These are phyloP conservation scores for Pseudoscleropodium purum DNA, from an alignment of 225 moss, liverwort and hornwort species.

Conservation along the genomic window DNA sequence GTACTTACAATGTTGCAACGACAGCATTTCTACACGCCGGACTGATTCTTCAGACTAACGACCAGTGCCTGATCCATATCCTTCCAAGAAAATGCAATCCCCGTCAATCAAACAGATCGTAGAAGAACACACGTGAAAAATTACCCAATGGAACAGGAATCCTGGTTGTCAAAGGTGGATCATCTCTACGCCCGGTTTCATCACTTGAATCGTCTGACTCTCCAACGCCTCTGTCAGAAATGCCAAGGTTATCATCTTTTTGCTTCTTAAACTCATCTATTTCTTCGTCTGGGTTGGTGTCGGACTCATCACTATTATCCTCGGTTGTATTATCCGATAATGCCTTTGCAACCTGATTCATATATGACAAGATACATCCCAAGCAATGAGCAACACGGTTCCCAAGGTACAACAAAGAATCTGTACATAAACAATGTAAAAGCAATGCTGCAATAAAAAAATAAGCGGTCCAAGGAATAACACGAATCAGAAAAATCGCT, in stretches of 20 bases:
- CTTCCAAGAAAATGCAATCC: neutral
- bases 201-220: conserved; percentile 13
- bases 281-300: neutral
- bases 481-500: neutral
- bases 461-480: neutral
- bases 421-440: neutral
- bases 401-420: neutral
- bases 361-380: neutral
- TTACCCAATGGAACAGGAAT: conserved; percentile 17
- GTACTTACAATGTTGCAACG: neutral
- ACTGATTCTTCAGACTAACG: neutral
- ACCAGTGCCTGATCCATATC: neutral
- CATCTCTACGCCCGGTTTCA: conserved; percentile 10
- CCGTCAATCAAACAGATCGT: neutral
- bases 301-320: conserved; percentile 32
- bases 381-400: neutral
- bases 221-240: neutral
- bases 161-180: conserved; percentile 7
- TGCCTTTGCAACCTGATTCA: conserved; percentile 22
- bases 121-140: neutral
- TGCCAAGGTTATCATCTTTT: neutral
- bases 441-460: neutral
- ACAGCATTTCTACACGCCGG: neutral
- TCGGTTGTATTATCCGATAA: conserved; percentile 30
- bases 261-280: neutral